A percentile compares a stretch with the other conserved stretches of the same genome.
phyloP scores from a whole-genome alignment of 1,284 basidiomycete genomes.

The Cutaneotrichosporon daszewskae region DNA sequence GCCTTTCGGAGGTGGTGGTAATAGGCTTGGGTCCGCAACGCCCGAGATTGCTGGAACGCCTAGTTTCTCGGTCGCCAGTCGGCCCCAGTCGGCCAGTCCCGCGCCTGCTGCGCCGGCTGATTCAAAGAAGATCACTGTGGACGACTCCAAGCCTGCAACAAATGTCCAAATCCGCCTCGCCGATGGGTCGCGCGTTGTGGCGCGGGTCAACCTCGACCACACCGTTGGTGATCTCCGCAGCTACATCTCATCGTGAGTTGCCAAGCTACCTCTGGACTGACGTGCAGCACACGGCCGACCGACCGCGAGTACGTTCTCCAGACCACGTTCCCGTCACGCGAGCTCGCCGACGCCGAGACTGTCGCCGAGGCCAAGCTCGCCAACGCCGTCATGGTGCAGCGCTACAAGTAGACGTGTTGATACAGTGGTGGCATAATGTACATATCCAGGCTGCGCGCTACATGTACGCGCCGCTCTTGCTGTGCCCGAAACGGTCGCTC shows the following conservation, averaged over 20 bases:
- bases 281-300: conserved; percentile 68
- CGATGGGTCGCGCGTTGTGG: conserved; percentile 86
- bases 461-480: conserved; percentile 44
- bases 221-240: conserved; percentile 79
- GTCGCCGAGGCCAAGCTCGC: conserved; percentile 67
- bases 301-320: conserved; percentile 72
- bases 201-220: conserved; percentile 84
- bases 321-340: conserved; percentile 73
- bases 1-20: conserved; percentile 67
- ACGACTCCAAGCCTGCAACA: conserved; percentile 65
- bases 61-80: conserved; percentile 13
- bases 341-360: conserved; percentile 64
- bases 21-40: conserved; percentile 61
- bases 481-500: conserved; percentile 68
- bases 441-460: neutral
- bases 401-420: conserved; percentile 53
- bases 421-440: neutral
- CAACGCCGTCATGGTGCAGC: conserved; percentile 80
- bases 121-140: conserved; percentile 42
- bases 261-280: conserved; percentile 3
- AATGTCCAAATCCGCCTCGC: conserved; percentile 85
- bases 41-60: conserved; percentile 6
- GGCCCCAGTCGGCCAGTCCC: conserved; percentile 22
- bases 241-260: conserved; percentile 82
- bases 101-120: conserved; percentile 24